Conservation (phyloP, 768 basidiomycete species). For the Kwoniella sp. region DNA sequence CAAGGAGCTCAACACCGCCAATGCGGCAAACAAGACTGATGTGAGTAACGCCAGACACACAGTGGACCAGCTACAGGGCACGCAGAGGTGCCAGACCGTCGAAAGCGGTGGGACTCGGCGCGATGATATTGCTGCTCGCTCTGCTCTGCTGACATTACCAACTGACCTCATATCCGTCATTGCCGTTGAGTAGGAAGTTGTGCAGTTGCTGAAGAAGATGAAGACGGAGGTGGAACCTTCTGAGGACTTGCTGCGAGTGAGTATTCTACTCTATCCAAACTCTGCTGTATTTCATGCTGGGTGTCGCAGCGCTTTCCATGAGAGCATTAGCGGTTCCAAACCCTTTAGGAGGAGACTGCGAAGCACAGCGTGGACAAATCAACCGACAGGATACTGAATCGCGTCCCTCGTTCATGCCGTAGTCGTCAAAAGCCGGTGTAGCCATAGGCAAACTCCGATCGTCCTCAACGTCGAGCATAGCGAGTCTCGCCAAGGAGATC, state of each 20-base stretch:
- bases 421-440: constrained; percentile 55
- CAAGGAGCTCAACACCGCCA: constrained; percentile 44
- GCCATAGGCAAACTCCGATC: constrained; percentile 50
- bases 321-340: too few species aligned
- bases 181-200: constrained; percentile 34
- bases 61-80: too few species aligned
- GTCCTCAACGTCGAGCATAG: constrained; percentile 29
- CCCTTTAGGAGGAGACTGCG: too few species aligned
- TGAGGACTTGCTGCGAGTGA: constrained; percentile 49
- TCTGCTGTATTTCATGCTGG: too few species aligned
- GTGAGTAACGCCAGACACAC: too few species aligned
- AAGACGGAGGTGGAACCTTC: constrained; percentile 44
- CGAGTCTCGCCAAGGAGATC: constrained; percentile 47
- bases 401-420: background rate
- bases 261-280: too few species aligned
- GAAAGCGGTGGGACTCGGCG: too few species aligned
- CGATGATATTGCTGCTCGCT: too few species aligned
- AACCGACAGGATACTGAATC: too few species aligned
- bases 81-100: too few species aligned
- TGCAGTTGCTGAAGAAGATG: constrained; percentile 42
- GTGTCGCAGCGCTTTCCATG: too few species aligned
- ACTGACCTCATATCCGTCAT: background rate
- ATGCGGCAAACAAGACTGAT: constrained; percentile 36
- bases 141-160: background rate
- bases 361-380: too few species aligned